These are phyloP conservation scores for Chiua virens DNA, from an alignment of 768 basidiomycete genomes.

Conservation along the genomic window DNA sequence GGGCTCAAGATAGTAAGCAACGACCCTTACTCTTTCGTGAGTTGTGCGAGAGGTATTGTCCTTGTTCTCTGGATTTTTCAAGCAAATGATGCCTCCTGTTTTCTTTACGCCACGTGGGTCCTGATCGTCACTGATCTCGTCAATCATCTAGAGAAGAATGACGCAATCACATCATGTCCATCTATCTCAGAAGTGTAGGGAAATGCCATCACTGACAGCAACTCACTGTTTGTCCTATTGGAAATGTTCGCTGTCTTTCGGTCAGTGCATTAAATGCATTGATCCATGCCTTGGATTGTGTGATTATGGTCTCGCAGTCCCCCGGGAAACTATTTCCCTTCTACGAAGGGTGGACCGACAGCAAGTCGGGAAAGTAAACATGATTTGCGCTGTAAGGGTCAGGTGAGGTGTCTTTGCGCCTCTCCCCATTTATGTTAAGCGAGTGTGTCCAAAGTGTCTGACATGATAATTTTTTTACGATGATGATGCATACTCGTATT, in stretches of 20 bases:
- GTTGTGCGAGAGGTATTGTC: slow-evolving; percentile 53
- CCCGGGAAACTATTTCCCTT: slow-evolving; percentile 51
- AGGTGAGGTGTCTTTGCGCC: background rate
- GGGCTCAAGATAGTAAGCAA: background rate
- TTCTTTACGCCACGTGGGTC: slow-evolving; percentile 51
- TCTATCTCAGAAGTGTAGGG: slow-evolving; percentile 55
- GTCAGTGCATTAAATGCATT: slow-evolving; percentile 59
- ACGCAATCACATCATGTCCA: slow-evolving; percentile 65
- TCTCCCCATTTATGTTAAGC: slow-evolving; percentile 9
- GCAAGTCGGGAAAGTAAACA: slow-evolving; percentile 58
- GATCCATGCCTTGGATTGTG: slow-evolving; percentile 62
- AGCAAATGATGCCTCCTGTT: slow-evolving; percentile 53
- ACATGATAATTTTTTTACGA: background rate
- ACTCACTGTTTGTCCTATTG: slow-evolving; percentile 57
- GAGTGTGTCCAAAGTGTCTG: slow-evolving; percentile 4
- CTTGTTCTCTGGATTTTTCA: slow-evolving; percentile 51
- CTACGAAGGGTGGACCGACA: slow-evolving; percentile 44
- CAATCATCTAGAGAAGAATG: slow-evolving; percentile 61
- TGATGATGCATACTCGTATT: slow-evolving; percentile 2
- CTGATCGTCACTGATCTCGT: slow-evolving; percentile 70
- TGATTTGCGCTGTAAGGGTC: slow-evolving; percentile 16
- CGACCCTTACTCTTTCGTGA: slow-evolving; percentile 57
- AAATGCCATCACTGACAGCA: slow-evolving; percentile 62
- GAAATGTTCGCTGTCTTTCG: slow-evolving; percentile 58
- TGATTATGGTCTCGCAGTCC: slow-evolving; percentile 52